Conservation (phyloP, 805 yeast species). For the Yamadazyma phyllophila region DNA sequence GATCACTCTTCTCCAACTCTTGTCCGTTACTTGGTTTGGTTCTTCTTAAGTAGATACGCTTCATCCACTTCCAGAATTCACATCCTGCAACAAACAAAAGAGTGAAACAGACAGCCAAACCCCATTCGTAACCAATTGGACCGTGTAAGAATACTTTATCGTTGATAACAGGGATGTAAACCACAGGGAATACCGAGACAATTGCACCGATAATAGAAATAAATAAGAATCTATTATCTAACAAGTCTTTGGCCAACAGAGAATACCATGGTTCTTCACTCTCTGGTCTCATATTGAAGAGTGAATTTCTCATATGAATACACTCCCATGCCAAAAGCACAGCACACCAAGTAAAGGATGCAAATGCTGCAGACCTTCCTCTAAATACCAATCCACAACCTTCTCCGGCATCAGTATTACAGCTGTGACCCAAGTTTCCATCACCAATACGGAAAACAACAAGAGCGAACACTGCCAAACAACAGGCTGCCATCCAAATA, state of each 20-base stretch:
- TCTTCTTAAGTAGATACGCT: slow-evolving; percentile 53
- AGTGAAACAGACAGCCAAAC: slow-evolving; percentile 60
- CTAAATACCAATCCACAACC: slow-evolving; percentile 63
- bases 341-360: slow-evolving; percentile 85
- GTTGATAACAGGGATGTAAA: slow-evolving; percentile 87
- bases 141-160: slow-evolving; percentile 69
- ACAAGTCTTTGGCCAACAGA: slow-evolving; percentile 61
- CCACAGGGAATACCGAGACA: slow-evolving; percentile 71
- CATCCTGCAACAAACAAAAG: slow-evolving; percentile 55
- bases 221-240: slow-evolving; percentile 73
- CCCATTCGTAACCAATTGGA: slow-evolving; percentile 80
- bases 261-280: slow-evolving; percentile 53
- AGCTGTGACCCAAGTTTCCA: slow-evolving; percentile 62
- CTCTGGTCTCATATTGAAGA: slow-evolving; percentile 69
- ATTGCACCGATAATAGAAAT: slow-evolving; percentile 78
- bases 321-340: slow-evolving; percentile 83
- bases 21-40: slow-evolving; percentile 49
- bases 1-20: slow-evolving; percentile 60
- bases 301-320: slow-evolving; percentile 65
- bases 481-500: slow-evolving; percentile 65
- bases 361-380: slow-evolving; percentile 76
- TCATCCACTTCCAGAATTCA: slow-evolving; percentile 66
- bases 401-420: slow-evolving; percentile 51
- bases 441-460: slow-evolving; percentile 65
- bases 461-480: slow-evolving; percentile 63